Conservation (phyloP, 371 early-diverging fungal genomes). For the Mucor velutinosus region DNA sequence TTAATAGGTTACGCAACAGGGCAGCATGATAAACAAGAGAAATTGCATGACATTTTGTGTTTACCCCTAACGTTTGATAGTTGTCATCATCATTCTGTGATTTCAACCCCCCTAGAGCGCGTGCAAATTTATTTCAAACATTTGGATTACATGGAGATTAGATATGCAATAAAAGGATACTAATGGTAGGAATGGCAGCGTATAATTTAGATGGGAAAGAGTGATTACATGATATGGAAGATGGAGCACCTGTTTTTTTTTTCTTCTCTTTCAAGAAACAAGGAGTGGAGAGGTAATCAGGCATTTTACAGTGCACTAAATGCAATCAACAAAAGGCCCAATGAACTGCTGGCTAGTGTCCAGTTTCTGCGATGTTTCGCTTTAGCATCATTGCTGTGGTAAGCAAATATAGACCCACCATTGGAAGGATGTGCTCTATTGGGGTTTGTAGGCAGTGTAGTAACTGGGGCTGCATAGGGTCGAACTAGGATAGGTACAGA, state of each 20-base stretch:
- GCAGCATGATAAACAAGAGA: neutral
- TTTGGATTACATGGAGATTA: neutral
- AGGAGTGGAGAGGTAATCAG: neutral
- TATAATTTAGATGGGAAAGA: neutral
- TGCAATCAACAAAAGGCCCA: neutral
- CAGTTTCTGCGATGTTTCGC: neutral
- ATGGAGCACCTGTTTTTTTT: neutral
- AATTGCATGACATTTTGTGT: neutral
- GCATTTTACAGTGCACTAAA: neutral
- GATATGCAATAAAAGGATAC: neutral
- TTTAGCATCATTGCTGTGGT: conserved; percentile 10
- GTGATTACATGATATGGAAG: neutral
- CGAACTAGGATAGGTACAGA: conserved; percentile 40
- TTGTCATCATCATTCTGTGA: neutral
- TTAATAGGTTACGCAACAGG: neutral
- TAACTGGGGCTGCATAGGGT: conserved; percentile 32
- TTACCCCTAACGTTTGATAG: neutral
- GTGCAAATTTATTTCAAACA: neutral
- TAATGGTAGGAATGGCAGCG: neutral
- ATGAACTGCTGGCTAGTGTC: neutral
- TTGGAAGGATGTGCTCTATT: conserved; percentile 25
- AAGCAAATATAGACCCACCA: conserved; percentile 28
- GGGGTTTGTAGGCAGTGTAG: conserved; percentile 15
- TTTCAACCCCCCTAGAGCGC: neutral
- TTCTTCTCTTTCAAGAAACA: neutral